phyloP scores from a whole-genome alignment of 495 filamentous ascomycete species.

The Xanthoparmelia taractica region DNA sequence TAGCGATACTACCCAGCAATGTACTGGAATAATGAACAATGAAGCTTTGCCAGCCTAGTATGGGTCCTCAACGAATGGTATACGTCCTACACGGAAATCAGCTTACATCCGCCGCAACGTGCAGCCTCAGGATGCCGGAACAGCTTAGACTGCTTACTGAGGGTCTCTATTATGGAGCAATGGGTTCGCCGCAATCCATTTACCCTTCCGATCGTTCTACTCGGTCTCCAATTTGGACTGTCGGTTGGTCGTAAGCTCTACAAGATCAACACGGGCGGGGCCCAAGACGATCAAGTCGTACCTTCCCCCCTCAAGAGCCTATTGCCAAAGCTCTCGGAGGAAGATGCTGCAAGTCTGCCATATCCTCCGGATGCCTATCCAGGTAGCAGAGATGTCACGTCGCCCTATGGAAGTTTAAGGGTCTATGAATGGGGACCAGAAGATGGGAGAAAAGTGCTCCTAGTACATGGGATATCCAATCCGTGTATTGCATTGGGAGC shows the following conservation, averaged over 20 bases:
- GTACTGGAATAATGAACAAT: too few relatives aligned
- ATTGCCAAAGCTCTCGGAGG: constrained; percentile 39
- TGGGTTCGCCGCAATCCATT: constrained; percentile 9
- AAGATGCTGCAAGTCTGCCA: constrained; percentile 46
- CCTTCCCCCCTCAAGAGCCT: constrained; percentile 42
- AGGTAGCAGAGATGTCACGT: constrained; percentile 63
- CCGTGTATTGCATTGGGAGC: constrained; percentile 62
- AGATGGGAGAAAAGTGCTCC: constrained; percentile 65
- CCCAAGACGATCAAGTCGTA: constrained; percentile 20
- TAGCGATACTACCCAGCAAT: too few relatives aligned
- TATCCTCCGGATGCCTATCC: constrained; percentile 72
- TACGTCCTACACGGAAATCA: neutral
- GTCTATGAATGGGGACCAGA: constrained; percentile 91
- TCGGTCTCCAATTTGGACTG: constrained; percentile 7
- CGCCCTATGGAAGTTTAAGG: constrained; percentile 70
- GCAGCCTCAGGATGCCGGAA: neutral
- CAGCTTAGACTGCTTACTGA: neutral
- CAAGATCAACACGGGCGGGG: constrained; percentile 11
- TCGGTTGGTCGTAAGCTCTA: constrained; percentile 4
- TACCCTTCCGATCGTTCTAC: neutral
- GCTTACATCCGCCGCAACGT: too few relatives aligned
- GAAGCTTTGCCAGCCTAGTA: too few relatives aligned
- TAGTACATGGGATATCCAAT: constrained; percentile 83
- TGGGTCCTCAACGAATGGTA: neutral
- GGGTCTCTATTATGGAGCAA: constrained; percentile 1